Evolutionary conservation across 441 rosid genomes (phyloP).

Genomic region (Corymbia calophylla): DNA sequence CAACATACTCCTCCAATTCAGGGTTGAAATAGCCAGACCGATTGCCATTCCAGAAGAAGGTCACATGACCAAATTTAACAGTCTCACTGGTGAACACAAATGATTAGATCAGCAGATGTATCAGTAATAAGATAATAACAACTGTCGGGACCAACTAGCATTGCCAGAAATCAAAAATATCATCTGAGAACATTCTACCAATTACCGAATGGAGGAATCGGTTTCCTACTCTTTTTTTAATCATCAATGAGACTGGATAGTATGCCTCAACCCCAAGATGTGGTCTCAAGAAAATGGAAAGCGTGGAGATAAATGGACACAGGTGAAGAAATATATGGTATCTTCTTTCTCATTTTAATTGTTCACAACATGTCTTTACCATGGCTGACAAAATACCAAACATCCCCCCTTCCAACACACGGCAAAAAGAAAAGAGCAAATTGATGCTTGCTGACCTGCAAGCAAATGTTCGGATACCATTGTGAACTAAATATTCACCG

Average conservation of each 20-base stretch:
- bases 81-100: conserved; percentile 53
- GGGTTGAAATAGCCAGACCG: conserved; percentile 86
- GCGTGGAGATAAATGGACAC: neutral
- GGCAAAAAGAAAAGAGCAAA: neutral
- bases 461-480: conserved; percentile 87
- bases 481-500: conserved; percentile 87
- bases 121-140: neutral
- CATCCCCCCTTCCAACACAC: neutral
- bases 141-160: neutral
- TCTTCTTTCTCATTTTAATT: neutral
- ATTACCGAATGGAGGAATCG: neutral
- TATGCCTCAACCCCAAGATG: neutral
- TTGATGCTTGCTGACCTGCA: conserved; percentile 63
- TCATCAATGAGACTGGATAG: neutral
- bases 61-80: conserved; percentile 97
- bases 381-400: neutral
- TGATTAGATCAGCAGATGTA: neutral
- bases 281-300: neutral
- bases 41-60: conserved; percentile 99
- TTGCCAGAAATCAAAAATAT: neutral
- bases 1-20: conserved; percentile 76
- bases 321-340: neutral
- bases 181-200: neutral
- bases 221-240: neutral
- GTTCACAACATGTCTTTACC: neutral